Evolutionary conservation across 2,329 filamentous ascomycete species (phyloP).

Genomic region (Pseudocercospora ulei): DNA sequence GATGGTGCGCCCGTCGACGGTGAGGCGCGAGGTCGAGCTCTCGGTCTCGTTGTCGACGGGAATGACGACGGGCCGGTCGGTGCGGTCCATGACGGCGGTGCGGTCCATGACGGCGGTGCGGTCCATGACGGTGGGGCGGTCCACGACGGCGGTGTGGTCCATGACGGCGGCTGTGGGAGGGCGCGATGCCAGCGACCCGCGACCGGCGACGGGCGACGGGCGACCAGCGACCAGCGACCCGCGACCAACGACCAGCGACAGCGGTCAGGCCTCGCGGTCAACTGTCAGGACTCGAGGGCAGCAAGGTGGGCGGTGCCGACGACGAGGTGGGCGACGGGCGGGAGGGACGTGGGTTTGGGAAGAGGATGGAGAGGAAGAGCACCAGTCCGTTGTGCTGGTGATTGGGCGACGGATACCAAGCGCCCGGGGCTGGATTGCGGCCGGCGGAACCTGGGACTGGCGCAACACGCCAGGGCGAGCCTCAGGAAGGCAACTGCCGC

Average conservation of each 20-base stretch:
- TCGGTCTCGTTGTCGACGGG: constrained; percentile 49
- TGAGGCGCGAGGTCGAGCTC: constrained; percentile 49
- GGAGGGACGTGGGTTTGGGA: constrained; percentile 3
- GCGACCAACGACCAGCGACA: too few species aligned
- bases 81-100: constrained; percentile 25
- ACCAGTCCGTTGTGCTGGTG: constrained; percentile 16
- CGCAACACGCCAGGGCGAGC: constrained; percentile 12
- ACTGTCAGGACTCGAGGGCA: too few species aligned
- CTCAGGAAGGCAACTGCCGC: constrained; percentile 9
- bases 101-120: constrained; percentile 25
- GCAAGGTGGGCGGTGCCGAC: constrained; percentile 7
- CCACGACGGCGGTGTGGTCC: constrained; percentile 20
- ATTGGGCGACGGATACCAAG: constrained; percentile 10
- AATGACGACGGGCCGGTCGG: constrained; percentile 34
- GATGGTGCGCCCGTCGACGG: constrained; percentile 64
- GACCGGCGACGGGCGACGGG: neutral
- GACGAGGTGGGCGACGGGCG: constrained; percentile 7
- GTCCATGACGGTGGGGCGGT: constrained; percentile 27
- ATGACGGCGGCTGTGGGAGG: neutral
- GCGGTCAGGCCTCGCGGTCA: too few species aligned
- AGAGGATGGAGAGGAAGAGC: constrained; percentile 8
- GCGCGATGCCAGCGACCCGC: too few species aligned
- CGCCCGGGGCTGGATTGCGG: constrained; percentile 10
- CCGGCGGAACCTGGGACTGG: constrained; percentile 8
- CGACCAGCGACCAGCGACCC: too few species aligned